Evolutionary conservation across 495 filamentous ascomycete species (phyloP).

Genomic region (Pyrenula massariospora): DNA sequence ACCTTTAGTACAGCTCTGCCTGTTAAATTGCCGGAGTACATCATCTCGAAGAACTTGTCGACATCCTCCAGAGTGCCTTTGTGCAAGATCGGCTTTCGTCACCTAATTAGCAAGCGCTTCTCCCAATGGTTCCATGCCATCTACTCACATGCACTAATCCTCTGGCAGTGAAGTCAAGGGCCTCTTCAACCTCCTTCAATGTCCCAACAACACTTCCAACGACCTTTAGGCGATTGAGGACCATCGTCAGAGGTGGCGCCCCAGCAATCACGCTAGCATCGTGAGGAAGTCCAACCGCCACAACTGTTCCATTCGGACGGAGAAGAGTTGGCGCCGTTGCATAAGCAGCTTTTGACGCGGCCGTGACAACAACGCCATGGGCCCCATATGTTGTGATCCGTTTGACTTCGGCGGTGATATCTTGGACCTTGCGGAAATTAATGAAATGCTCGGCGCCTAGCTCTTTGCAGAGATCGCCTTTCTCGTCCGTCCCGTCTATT

Average conservation of each 20-base stretch:
- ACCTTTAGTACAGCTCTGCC: neutral
- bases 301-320: constrained; percentile 17
- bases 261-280: constrained; percentile 11
- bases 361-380: constrained; percentile 18
- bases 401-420: constrained; percentile 13
- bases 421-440: constrained; percentile 16
- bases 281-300: constrained; percentile 17
- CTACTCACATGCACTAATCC: neutral
- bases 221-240: constrained; percentile 1
- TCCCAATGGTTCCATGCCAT: too few species aligned
- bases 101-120: too few species aligned
- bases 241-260: neutral
- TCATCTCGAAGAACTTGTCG: neutral
- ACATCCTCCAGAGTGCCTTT: neutral
- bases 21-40: neutral
- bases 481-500: constrained; percentile 18
- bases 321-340: constrained; percentile 14
- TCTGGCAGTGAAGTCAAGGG: constrained; percentile 4
- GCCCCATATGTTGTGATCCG: constrained; percentile 20
- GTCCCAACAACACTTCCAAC: constrained; percentile 3
- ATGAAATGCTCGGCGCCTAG: constrained; percentile 20
- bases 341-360: constrained; percentile 16
- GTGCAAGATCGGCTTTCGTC: neutral
- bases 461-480: constrained; percentile 16
- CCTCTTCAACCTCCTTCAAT: constrained; percentile 7